phyloP scores from a whole-genome alignment of 202 grass and related monocot genomes.

The Miscanthus sacchariflorus region DNA sequence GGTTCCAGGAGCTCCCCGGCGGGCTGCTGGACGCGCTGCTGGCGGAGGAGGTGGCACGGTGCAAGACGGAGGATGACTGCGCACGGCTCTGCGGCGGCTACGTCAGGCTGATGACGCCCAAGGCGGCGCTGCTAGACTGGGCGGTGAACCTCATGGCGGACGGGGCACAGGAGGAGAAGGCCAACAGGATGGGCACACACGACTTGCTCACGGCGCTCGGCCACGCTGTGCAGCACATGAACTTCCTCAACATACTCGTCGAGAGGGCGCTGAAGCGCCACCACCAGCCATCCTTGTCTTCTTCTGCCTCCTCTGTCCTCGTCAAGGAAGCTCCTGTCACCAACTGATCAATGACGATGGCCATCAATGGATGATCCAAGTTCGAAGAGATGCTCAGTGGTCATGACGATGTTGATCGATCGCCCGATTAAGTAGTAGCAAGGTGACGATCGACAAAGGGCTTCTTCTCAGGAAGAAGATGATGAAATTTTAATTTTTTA shows the following conservation, averaged over 20 bases:
- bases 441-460: too few species aligned
- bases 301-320: too few species aligned
- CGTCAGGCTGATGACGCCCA: conserved; percentile 38
- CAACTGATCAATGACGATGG: too few species aligned
- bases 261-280: conserved; percentile 54
- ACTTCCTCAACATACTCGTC: conserved; percentile 86
- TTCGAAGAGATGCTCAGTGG: too few species aligned
- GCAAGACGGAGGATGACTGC: conserved; percentile 58
- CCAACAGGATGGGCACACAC: conserved; percentile 68
- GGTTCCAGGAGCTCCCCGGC: conserved; percentile 77
- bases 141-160: conserved; percentile 79
- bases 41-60: conserved; percentile 55
- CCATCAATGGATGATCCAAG: too few species aligned
- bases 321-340: too few species aligned
- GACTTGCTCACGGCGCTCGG: conserved; percentile 85
- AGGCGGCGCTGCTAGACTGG: conserved; percentile 75
- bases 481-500: too few species aligned
- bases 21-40: conserved; percentile 64
- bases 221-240: conserved; percentile 86
- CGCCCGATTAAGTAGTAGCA: too few species aligned
- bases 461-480: too few species aligned
- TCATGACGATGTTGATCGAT: too few species aligned
- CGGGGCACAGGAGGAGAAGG: conserved; percentile 56
- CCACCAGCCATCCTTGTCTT: too few species aligned
- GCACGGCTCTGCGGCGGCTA: conserved; percentile 39